phyloP scores from a whole-genome alignment of 345 rosid species.

The Populus euphratica region DNA sequence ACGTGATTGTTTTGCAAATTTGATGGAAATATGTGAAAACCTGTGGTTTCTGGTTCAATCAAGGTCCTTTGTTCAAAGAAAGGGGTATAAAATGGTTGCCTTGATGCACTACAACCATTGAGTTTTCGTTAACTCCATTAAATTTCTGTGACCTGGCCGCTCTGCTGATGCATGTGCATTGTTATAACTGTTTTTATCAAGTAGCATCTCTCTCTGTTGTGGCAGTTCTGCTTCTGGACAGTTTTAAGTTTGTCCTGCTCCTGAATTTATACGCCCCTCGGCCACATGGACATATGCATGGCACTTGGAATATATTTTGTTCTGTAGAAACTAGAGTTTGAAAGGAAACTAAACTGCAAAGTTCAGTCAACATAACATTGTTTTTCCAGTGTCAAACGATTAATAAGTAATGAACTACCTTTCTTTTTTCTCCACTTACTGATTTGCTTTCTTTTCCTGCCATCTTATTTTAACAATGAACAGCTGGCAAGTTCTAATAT shows the following conservation, averaged over 20 bases:
- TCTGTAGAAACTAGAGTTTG: not conserved
- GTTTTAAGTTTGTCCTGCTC: not conserved
- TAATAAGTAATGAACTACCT: not conserved
- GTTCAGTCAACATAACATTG: not conserved
- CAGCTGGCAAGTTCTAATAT: slow-evolving; percentile 22
- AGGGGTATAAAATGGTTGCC: not conserved
- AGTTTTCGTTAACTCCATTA: not conserved
- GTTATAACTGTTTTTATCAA: not conserved
- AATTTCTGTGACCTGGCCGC: not conserved
- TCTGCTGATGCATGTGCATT: not conserved
- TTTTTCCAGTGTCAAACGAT: not conserved
- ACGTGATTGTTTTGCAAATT: not conserved
- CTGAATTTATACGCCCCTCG: not conserved
- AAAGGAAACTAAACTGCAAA: not conserved
- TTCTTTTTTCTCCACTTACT: not conserved
- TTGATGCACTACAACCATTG: not conserved
- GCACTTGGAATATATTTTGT: not conserved
- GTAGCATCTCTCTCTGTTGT: not conserved
- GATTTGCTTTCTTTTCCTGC: slow-evolving; percentile 15
- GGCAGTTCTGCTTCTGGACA: not conserved
- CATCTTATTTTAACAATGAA: slow-evolving; percentile 7
- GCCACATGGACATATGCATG: not conserved
- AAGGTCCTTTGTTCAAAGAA: not conserved
- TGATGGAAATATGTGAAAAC: not conserved
- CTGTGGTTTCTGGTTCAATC: not conserved